Evolutionary conservation across 129 eudicot species (phyloP).

Genomic region (Deinandra increscens): DNA sequence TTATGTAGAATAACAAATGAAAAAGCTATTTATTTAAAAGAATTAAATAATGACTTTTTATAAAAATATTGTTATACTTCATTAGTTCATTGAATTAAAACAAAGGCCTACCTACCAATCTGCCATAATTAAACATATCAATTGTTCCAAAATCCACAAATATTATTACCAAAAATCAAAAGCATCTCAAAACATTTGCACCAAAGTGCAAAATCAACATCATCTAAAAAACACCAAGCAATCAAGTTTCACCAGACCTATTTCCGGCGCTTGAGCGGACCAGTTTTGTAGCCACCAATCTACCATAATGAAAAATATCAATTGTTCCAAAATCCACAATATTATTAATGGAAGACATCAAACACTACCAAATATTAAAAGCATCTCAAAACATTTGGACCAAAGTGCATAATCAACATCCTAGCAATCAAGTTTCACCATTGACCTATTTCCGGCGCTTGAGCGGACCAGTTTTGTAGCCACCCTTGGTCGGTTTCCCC

Average conservation of each 20-base stretch:
- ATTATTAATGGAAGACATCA: too few species aligned
- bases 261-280: too few species aligned
- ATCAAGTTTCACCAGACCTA: too few species aligned
- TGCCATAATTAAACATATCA: neutral
- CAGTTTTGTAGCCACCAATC: too few species aligned
- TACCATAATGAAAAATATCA: too few species aligned
- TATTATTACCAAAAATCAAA: slow-evolving; percentile 22
- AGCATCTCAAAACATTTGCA: slow-evolving; percentile 17
- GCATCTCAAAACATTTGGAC: too few species aligned
- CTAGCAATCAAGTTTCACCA: slow-evolving; percentile 12
- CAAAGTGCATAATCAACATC: too few species aligned
- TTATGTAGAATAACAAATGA: neutral
- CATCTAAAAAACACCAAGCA: slow-evolving; percentile 12
- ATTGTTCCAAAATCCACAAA: slow-evolving; percentile 5
- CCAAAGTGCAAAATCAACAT: slow-evolving; percentile 4
- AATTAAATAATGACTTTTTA: neutral
- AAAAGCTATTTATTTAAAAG: neutral
- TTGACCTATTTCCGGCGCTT: slow-evolving; percentile 48
- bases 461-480: slow-evolving; percentile 70
- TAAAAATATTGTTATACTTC: neutral
- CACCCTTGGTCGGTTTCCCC: slow-evolving; percentile 87
- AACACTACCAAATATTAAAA: too few species aligned
- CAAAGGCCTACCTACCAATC: neutral
- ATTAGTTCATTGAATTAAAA: neutral
- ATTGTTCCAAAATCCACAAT: too few species aligned